phyloP scores from a whole-genome alignment of 768 basidiomycete genomes.

The Leccinellum luteum region DNA sequence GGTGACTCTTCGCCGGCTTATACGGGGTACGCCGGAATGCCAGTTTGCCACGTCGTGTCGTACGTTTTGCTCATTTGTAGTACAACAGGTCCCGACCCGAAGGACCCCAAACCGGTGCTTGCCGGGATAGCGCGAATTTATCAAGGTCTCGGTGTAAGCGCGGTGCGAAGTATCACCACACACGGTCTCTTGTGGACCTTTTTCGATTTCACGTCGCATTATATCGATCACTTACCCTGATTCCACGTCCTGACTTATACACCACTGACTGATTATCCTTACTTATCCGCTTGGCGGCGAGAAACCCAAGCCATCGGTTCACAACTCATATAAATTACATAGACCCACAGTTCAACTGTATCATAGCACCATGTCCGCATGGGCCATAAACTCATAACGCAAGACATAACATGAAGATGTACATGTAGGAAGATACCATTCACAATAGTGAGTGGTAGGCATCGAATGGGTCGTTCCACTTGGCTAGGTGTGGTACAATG shows the following conservation, averaged over 20 bases:
- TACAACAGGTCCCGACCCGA: constrained; percentile 69
- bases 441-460: neutral
- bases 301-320: constrained; percentile 3
- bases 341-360: constrained; percentile 23
- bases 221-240: constrained; percentile 62
- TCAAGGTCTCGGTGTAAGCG: constrained; percentile 91
- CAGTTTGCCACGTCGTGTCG: neutral
- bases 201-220: constrained; percentile 75
- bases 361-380: constrained; percentile 17
- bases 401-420: constrained; percentile 5
- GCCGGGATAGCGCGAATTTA: constrained; percentile 84
- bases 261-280: constrained; percentile 8
- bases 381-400: constrained; percentile 9
- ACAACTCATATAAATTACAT: constrained; percentile 14
- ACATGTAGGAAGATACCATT: neutral
- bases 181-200: constrained; percentile 94
- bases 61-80: neutral
- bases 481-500: constrained; percentile 5
- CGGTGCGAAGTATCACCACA: constrained; percentile 86
- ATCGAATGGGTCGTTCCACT: neutral
- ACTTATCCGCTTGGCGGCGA: constrained; percentile 11
- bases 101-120: constrained; percentile 70
- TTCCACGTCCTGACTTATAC: neutral
- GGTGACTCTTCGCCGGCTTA: constrained; percentile 74
- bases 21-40: constrained; percentile 57